These are phyloP conservation scores for Sphagnum tenellum DNA, from an alignment of 225 moss, liverwort and hornwort genomes.

Conservation along the genomic window DNA sequence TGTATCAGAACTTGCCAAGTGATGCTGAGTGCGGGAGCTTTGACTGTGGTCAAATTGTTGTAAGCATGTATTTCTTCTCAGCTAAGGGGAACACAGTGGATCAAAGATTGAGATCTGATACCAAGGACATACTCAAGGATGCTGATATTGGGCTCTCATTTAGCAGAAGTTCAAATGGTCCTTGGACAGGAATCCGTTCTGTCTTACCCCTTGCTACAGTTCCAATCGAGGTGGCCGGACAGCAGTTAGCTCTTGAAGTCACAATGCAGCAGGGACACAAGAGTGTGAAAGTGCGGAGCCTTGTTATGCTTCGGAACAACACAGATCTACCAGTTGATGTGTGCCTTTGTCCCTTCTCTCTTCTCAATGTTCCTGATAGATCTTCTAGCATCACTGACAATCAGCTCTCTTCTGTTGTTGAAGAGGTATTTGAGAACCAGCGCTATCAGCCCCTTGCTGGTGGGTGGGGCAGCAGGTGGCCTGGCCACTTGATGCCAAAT, in stretches of 20 bases:
- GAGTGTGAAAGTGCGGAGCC: slow-evolving; percentile 79
- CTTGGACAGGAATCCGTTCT: slow-evolving; percentile 87
- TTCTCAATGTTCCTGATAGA: slow-evolving; percentile 66
- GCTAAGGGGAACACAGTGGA: slow-evolving; percentile 36
- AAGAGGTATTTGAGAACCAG: slow-evolving; percentile 90
- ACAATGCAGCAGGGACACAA: slow-evolving; percentile 72
- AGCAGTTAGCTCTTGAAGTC: slow-evolving; percentile 67
- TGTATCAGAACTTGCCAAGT: slow-evolving; percentile 35
- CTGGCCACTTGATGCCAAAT: slow-evolving; percentile 88
- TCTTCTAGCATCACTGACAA: slow-evolving; percentile 28
- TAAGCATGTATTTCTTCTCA: slow-evolving; percentile 84
- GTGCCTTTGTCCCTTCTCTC: slow-evolving; percentile 81
- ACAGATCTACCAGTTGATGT: slow-evolving; percentile 67
- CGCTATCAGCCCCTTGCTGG: slow-evolving; percentile 86
- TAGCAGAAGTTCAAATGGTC: slow-evolving; percentile 58
- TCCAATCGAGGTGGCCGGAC: slow-evolving; percentile 60
- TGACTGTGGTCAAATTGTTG: slow-evolving; percentile 59
- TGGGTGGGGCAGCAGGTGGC: slow-evolving; percentile 97
- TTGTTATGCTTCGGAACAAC: slow-evolving; percentile 66
- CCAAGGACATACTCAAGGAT: slow-evolving; percentile 46
- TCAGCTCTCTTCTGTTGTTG: slow-evolving; percentile 32
- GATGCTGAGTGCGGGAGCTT: slow-evolving; percentile 33
- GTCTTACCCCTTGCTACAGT: slow-evolving; percentile 64
- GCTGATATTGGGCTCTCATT: slow-evolving; percentile 87
- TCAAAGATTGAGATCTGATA: slow-evolving; percentile 23